Evolutionary conservation across 345 rosid genomes (phyloP), one percentile per base, ranked within the genome.

Genomic region (Melaleuca alternifolia): DNA sequence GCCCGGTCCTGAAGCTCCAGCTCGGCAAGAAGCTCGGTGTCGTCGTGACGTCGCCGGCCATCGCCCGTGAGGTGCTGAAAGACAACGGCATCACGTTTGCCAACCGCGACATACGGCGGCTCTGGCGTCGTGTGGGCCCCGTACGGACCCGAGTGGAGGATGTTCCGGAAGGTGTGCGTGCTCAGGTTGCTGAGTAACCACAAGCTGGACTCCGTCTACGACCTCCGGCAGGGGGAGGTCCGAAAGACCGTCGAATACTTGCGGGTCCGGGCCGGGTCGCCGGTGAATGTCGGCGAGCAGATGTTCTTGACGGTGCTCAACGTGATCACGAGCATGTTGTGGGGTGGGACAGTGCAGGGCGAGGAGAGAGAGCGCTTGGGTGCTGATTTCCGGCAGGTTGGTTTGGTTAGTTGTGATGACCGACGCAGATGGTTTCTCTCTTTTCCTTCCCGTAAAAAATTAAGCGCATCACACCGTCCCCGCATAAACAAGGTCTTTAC

Each of bases 131-230:
- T 62, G 0, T 93, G 89, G 90, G 54, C 87, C 37, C 82, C 88
- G 21, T 85, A 92, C 51, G 94, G 94, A 0, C 90, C 92, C 1
- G 89, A 89, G 11, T 92, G 94, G 91, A 88, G 92, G 51, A 90
- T 82, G 86, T 86, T 92, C 50, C 86, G 94, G 23, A 93, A 92
- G 88, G 75, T 89, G 13, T 90, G 93, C 26, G 91, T 88, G 8
- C 56, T 89, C 24, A 91, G 90, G 87, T 91, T 94, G 95, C 91
- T 94, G 15, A 94, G 93, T 89, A 93, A 89, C 84, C 59, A 87
- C 20, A 91, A 89, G 13, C 76, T 94, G 30, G 93, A 93, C 88
- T 89, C 92, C 12, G 91, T 93, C 3, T 91, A 92, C 57, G 48
- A 4, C 1, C 93, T 93, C 84, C 92, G 92, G 46, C 92, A 91